phyloP scores from a whole-genome alignment of 768 basidiomycete species.

The Russula ochroleuca region DNA sequence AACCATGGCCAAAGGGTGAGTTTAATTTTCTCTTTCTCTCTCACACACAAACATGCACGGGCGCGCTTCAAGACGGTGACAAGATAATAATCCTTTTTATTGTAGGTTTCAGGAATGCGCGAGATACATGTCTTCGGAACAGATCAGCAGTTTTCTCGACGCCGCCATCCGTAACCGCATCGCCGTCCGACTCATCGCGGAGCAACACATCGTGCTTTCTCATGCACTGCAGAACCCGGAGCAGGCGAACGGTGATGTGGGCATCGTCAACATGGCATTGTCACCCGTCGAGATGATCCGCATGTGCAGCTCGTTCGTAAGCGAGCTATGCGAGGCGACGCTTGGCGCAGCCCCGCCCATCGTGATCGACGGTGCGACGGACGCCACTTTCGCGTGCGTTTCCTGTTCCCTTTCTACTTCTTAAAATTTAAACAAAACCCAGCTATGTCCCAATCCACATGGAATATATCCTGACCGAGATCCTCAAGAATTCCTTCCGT shows the following conservation, averaged over 20 bases:
- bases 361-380: slow-evolving; percentile 62
- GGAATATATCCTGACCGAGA: slow-evolving; percentile 87
- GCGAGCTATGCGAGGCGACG: slow-evolving; percentile 79
- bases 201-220: slow-evolving; percentile 85
- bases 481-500: slow-evolving; percentile 87
- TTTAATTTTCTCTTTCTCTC: neutral
- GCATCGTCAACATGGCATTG: slow-evolving; percentile 70
- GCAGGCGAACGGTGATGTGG: slow-evolving; percentile 46
- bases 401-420: neutral
- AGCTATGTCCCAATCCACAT: slow-evolving; percentile 88
- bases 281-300: slow-evolving; percentile 69
- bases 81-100: neutral
- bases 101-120: slow-evolving; percentile 82
- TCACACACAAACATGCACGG: neutral
- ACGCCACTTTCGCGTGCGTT: slow-evolving; percentile 75
- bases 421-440: neutral
- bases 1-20: slow-evolving; percentile 82
- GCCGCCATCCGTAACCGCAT: slow-evolving; percentile 83
- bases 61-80: neutral
- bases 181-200: slow-evolving; percentile 82
- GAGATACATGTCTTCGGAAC: slow-evolving; percentile 76
- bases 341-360: slow-evolving; percentile 67
- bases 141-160: slow-evolving; percentile 77
- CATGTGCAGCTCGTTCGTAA: slow-evolving; percentile 80
- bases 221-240: slow-evolving; percentile 50